Evolutionary conservation across 2,329 filamentous ascomycete genomes (phyloP).

Genomic region (Alternaria tenuissima): DNA sequence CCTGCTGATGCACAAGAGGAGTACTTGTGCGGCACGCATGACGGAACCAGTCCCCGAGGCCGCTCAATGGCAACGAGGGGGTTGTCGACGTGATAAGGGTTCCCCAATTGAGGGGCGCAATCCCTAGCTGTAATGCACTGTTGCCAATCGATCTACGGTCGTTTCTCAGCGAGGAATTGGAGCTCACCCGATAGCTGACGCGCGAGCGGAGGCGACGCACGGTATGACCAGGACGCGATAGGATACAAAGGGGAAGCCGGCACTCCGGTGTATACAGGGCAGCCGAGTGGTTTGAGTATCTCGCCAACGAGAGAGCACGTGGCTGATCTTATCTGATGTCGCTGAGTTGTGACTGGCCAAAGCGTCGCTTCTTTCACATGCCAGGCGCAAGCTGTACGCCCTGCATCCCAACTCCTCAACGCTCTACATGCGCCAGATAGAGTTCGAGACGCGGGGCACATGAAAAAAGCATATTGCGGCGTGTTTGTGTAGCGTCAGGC

Average conservation of each 20-base stretch:
- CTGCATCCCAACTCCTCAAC: conserved; percentile 27
- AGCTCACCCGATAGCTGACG: conserved; percentile 2
- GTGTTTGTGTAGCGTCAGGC: conserved; percentile 2
- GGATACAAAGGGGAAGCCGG: neutral
- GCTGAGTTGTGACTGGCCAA: conserved; percentile 20
- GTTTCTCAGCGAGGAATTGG: neutral
- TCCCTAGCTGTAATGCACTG: conserved; percentile 1
- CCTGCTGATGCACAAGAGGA: conserved; percentile 7
- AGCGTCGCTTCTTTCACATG: conserved; percentile 35
- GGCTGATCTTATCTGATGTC: conserved; percentile 18
- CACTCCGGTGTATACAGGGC: conserved; percentile 2
- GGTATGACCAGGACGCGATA: neutral
- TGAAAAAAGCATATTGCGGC: conserved; percentile 9
- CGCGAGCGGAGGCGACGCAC: conserved; percentile 4
- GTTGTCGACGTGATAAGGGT: conserved; percentile 11
- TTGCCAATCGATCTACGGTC: conserved; percentile 8
- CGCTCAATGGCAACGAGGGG: conserved; percentile 8
- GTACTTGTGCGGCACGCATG: conserved; percentile 19
- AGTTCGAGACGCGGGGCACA: conserved; percentile 15
- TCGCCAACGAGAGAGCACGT: conserved; percentile 18
- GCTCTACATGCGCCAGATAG: conserved; percentile 11
- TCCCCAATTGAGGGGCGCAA: conserved; percentile 10
- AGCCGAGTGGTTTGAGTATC: neutral
- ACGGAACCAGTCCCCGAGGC: conserved; percentile 12
- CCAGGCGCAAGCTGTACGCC: conserved; percentile 17